Conservation (phyloP, 2,329 filamentous ascomycete species). For the Alternaria conjuncta region DNA sequence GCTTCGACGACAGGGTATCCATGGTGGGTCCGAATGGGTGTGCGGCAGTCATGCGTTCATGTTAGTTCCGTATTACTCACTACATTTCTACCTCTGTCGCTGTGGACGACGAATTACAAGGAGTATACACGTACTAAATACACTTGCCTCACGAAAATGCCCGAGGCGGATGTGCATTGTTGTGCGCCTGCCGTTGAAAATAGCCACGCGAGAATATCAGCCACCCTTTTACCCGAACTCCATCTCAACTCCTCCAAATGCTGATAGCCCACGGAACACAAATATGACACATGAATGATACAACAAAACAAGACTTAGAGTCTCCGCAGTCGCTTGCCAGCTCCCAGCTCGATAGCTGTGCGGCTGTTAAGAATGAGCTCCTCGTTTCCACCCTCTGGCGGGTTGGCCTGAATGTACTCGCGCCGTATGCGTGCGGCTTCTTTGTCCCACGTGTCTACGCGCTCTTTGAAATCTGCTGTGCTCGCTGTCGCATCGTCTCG, state of each 20-base stretch:
- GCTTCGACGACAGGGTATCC: not conserved
- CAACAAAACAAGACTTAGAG: conserved; percentile 29
- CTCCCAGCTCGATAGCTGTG: conserved; percentile 48
- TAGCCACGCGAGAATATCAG: conserved; percentile 1
- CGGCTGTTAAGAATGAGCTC: conserved; percentile 42
- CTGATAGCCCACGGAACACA: conserved; percentile 27
- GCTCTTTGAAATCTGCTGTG: conserved; percentile 65
- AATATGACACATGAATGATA: conserved; percentile 23
- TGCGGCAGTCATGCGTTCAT: not conserved
- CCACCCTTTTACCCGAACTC: conserved; percentile 12
- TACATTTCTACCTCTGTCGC: not conserved
- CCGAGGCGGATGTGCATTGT: not conserved
- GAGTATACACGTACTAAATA: not conserved
- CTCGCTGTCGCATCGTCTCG: conserved; percentile 69
- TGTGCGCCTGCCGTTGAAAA: conserved; percentile 1
- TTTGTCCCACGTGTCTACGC: conserved; percentile 74
- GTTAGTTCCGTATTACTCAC: not conserved
- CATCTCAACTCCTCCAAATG: conserved; percentile 23
- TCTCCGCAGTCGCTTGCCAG: conserved; percentile 43
- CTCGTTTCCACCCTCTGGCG: conserved; percentile 39
- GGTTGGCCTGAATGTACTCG: conserved; percentile 51
- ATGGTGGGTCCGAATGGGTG: not conserved
- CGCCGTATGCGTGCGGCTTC: conserved; percentile 60
- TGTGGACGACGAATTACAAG: not conserved
- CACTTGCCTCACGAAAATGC: not conserved